These are phyloP conservation scores for Aspergillus sp. DNA, from an alignment of 2,329 filamentous ascomycete genomes.

Conservation along the genomic window DNA sequence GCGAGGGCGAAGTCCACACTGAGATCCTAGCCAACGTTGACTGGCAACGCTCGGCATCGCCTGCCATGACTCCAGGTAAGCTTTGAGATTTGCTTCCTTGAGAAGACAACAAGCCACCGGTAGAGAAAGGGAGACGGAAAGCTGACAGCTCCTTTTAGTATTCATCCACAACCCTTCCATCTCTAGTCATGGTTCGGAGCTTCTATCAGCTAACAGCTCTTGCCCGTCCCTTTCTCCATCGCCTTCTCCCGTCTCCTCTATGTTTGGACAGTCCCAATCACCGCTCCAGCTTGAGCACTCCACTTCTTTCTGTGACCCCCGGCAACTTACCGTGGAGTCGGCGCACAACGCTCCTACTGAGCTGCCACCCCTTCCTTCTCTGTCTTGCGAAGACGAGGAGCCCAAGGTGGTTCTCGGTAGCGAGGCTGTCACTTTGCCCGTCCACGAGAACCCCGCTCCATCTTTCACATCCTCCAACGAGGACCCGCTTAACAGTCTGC, in stretches of 20 bases:
- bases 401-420: conserved; percentile 37
- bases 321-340: conserved; percentile 74
- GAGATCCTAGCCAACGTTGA: conserved; percentile 73
- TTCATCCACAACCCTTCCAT: conserved; percentile 68
- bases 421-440: conserved; percentile 37
- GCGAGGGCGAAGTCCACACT: conserved; percentile 67
- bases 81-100: not conserved
- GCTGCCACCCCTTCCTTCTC: conserved; percentile 58
- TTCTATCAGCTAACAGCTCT: conserved; percentile 65
- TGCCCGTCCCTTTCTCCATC: conserved; percentile 87
- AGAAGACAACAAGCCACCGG: not conserved
- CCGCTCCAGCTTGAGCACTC: conserved; percentile 60
- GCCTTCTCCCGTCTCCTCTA: conserved; percentile 72
- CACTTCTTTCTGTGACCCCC: conserved; percentile 86
- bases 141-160: conserved; percentile 47
- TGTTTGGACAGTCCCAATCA: conserved; percentile 76
- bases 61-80: conserved; percentile 89
- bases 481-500: conserved; percentile 60
- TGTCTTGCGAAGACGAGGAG: conserved; percentile 49
- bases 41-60: conserved; percentile 75
- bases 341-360: conserved; percentile 54
- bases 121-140: conserved; percentile 17
- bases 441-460: conserved; percentile 38
- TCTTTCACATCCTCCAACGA: conserved; percentile 45
- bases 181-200: conserved; percentile 64